Percentiles rank a stretch among this genome's conserved stretches.
phyloP scores from a whole-genome alignment of 495 filamentous ascomycete species.

The Symbiotaphrina buchneri region DNA sequence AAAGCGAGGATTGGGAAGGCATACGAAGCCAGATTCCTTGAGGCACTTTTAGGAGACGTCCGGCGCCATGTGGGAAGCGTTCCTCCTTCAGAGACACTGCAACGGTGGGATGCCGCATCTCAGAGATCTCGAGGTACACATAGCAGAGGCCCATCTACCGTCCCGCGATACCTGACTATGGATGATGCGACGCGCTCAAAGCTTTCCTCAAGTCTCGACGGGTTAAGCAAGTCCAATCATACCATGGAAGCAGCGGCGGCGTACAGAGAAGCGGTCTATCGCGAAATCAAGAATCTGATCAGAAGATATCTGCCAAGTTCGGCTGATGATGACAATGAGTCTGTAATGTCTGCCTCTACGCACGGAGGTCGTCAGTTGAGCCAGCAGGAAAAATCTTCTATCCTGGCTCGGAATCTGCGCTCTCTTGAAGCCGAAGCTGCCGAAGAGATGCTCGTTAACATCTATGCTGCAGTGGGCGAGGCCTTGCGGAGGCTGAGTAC shows the following conservation, averaged over 20 bases:
- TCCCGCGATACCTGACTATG: conserved; percentile 52
- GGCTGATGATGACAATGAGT: conserved; percentile 82
- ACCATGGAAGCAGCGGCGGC: conserved; percentile 58
- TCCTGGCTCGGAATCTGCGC: conserved; percentile 78
- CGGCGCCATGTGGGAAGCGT: conserved; percentile 63
- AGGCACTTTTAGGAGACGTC: conserved; percentile 56
- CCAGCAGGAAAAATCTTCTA: conserved; percentile 74
- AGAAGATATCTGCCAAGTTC: conserved; percentile 71
- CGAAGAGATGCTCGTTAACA: conserved; percentile 58
- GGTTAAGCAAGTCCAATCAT: conserved; percentile 56
- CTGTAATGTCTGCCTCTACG: conserved; percentile 70
- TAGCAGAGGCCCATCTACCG: conserved; percentile 36
- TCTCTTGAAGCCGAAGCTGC: conserved; percentile 66
- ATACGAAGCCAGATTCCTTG: conserved; percentile 64
- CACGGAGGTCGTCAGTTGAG: conserved; percentile 43
- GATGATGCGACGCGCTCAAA: conserved; percentile 44
- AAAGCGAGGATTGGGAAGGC: conserved; percentile 64
- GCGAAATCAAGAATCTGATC: conserved; percentile 75
- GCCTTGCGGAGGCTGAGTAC: conserved; percentile 63
- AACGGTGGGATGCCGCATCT: conserved; percentile 47
- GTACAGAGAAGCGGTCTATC: conserved; percentile 68
- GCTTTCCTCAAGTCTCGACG: conserved; percentile 44
- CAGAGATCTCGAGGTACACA: conserved; percentile 42
- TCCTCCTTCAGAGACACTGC: conserved; percentile 46
- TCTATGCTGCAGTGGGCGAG: conserved; percentile 77